Evolutionary conservation across 148 eudicot species (phyloP).

Genomic region (Chenopodium berlandieri): DNA sequence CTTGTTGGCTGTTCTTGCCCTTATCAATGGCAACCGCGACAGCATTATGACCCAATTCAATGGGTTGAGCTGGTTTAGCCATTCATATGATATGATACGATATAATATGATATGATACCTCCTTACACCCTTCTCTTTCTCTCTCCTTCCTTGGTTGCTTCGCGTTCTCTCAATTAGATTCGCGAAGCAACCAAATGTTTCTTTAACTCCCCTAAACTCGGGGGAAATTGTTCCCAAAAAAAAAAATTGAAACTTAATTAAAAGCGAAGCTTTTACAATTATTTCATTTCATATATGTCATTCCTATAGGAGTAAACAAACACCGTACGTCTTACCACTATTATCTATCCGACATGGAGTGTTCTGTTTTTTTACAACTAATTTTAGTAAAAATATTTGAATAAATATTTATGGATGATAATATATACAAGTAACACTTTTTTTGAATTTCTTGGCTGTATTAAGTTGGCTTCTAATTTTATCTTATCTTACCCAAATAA

Average conservation of each 20-base stretch:
- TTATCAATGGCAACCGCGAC: conserved; percentile 59
- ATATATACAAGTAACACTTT: too few species aligned
- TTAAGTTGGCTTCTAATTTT: neutral
- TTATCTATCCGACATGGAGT: neutral
- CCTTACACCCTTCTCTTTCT: neutral
- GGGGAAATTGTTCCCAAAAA: neutral
- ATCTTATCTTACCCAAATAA: neutral
- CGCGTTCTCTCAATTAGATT: neutral
- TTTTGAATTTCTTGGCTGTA: neutral
- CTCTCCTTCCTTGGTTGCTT: neutral
- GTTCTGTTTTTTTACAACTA: neutral
- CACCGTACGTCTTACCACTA: neutral
- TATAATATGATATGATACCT: neutral
- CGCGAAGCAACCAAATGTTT: conserved; percentile 6
- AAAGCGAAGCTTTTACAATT: neutral
- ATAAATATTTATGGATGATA: too few species aligned
- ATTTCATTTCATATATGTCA: neutral
- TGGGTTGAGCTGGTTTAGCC: neutral
- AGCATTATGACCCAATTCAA: conserved; percentile 9
- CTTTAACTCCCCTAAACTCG: neutral
- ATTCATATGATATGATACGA: neutral
- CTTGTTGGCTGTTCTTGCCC: conserved; percentile 66
- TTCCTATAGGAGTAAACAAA: neutral
- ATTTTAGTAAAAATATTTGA: neutral
- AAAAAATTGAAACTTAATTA: neutral